Conservation (phyloP, 768 basidiomycete genomes). For the Mycena capillaripes region DNA sequence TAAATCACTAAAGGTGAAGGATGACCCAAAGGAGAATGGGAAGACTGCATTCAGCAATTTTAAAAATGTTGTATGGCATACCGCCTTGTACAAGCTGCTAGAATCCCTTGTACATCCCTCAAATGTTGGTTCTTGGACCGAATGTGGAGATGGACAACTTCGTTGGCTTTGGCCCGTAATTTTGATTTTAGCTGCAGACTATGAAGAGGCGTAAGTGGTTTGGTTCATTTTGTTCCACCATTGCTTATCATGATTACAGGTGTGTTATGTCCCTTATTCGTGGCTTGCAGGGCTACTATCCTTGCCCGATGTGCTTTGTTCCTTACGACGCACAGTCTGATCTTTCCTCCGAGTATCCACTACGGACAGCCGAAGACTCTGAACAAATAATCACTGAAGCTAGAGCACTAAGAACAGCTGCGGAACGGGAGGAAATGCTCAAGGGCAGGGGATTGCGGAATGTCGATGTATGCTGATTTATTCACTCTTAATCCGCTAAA, state of each 20-base stretch:
- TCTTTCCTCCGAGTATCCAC: too few species aligned
- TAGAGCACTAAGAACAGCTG: too few species aligned
- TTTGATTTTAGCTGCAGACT: slow-evolving; percentile 56
- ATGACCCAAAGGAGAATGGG: too few species aligned
- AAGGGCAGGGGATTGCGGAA: too few species aligned
- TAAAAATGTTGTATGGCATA: slow-evolving; percentile 56
- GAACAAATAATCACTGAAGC: too few species aligned
- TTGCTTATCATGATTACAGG: background rate
- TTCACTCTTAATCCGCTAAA: too few species aligned
- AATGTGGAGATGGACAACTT: slow-evolving; percentile 45
- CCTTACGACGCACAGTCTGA: background rate
- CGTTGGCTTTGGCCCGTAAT: slow-evolving; percentile 52
- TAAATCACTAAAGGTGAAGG: too few species aligned
- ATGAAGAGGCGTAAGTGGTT: slow-evolving; percentile 37
- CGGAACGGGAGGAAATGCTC: too few species aligned
- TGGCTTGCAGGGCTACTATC: background rate
- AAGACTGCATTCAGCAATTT: slow-evolving; percentile 41
- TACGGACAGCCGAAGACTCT: too few species aligned
- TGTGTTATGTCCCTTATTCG: background rate
- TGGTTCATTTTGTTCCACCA: too few species aligned
- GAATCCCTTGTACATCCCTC: slow-evolving; percentile 39
- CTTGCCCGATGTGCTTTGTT: background rate
- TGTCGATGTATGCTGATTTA: too few species aligned
- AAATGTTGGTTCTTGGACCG: slow-evolving; percentile 37
- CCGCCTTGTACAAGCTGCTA: slow-evolving; percentile 48